A percentile compares a stretch with the other conserved stretches of the same genome.
Evolutionary conservation across 352 stramenopile genomes (phyloP).

Genomic region (Phytophthora niederhauseri): DNA sequence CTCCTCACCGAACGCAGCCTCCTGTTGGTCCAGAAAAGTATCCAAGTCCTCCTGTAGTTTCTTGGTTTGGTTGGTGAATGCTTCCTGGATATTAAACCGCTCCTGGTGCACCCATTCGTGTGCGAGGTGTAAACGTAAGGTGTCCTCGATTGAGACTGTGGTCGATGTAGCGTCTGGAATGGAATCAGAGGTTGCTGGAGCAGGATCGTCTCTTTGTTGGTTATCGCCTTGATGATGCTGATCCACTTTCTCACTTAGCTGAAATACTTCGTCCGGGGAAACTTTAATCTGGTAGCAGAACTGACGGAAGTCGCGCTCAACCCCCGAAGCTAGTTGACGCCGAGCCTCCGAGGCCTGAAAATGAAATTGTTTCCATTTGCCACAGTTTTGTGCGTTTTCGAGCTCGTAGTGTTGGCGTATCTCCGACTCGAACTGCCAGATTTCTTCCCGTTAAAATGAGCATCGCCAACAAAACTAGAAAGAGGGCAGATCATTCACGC

Average conservation of each 20-base stretch:
- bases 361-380: conserved; percentile 61
- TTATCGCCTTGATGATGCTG: conserved; percentile 4
- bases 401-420: conserved; percentile 65
- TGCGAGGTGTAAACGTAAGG: conserved; percentile 32
- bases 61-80: conserved; percentile 64
- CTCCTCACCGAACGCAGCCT: conserved; percentile 42
- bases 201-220: conserved; percentile 13
- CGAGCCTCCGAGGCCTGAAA: conserved; percentile 29
- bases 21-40: conserved; percentile 47
- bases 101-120: conserved; percentile 67
- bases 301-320: conserved; percentile 40
- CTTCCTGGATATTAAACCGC: conserved; percentile 73
- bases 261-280: conserved; percentile 1
- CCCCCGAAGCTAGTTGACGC: conserved; percentile 25
- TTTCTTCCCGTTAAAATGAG: conserved; percentile 1
- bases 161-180: background rate
- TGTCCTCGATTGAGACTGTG: conserved; percentile 22
- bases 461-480: background rate
- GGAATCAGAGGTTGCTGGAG: background rate
- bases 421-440: conserved; percentile 56
- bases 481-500: background rate
- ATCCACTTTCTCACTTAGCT: background rate
- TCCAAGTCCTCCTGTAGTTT: conserved; percentile 59
- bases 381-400: conserved; percentile 53
- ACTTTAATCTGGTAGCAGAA: conserved; percentile 29